These are phyloP conservation scores for Geoglossum cookeanum DNA, from an alignment of 2,329 filamentous ascomycete species.

Conservation along the genomic window DNA sequence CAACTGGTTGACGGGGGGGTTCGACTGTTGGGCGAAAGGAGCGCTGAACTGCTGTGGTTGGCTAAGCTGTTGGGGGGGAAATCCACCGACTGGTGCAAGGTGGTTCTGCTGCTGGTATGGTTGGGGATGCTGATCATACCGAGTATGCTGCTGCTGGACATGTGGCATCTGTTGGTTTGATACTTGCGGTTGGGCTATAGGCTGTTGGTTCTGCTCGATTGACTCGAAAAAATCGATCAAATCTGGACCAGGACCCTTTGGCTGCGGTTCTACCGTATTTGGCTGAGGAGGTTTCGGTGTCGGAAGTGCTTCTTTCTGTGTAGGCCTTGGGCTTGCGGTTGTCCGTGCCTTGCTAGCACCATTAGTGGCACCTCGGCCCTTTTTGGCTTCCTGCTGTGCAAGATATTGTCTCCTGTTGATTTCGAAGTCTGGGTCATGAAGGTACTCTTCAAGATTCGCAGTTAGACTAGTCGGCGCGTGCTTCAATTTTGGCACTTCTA, in stretches of 20 bases:
- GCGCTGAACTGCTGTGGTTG: not conserved
- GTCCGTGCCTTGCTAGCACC: slow-evolving; percentile 19
- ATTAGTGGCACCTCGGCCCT: slow-evolving; percentile 24
- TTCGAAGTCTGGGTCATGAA: slow-evolving; percentile 90
- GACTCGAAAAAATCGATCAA: slow-evolving; percentile 90
- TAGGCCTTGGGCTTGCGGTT: slow-evolving; percentile 15
- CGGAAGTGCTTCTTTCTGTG: slow-evolving; percentile 14
- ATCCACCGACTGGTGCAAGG: not conserved
- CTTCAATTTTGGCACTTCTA: slow-evolving; percentile 93
- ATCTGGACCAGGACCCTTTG: slow-evolving; percentile 51
- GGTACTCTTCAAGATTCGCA: slow-evolving; percentile 78
- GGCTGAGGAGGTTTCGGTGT: slow-evolving; percentile 16
- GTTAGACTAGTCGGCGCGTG: slow-evolving; percentile 87
- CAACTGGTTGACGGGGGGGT: slow-evolving; percentile 6
- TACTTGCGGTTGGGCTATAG: slow-evolving; percentile 30
- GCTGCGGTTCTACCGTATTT: slow-evolving; percentile 25
- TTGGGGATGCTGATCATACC: slow-evolving; percentile 16
- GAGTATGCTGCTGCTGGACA: slow-evolving; percentile 17
- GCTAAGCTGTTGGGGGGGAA: not conserved
- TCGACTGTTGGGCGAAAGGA: not conserved
- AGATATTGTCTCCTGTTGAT: slow-evolving; percentile 82
- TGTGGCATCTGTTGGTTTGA: slow-evolving; percentile 19
- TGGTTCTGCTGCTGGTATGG: slow-evolving; percentile 1
- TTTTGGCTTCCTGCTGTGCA: slow-evolving; percentile 62
- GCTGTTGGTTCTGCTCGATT: slow-evolving; percentile 73